Evolutionary conservation across 768 basidiomycete genomes (phyloP), one percentile per base, ranked within the genome.

Genomic region (Hypholoma fasciculare): DNA sequence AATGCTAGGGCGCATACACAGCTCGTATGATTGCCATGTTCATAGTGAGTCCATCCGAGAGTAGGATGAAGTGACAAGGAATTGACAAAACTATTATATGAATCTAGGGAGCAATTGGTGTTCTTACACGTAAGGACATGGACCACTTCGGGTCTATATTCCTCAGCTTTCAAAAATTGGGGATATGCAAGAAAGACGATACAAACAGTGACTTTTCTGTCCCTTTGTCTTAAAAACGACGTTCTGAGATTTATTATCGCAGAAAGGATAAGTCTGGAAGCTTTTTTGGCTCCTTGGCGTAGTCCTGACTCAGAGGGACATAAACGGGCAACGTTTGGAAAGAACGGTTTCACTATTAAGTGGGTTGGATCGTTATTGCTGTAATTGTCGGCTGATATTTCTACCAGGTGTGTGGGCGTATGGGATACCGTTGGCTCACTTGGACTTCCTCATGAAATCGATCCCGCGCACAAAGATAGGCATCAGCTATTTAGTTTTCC

Each of bases 371-470:
- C 54, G 20, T 11, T 23, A 44, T n/a, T 17, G 5, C 26, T 1
- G 11, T 20, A 42, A 16, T 37, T 44, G 36, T 13, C 7, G 26
- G 52, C 44, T 16, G 17, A 23, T 19, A 39, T 26, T 47, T 43
- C 61, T 38, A 43, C 26, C 52, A 87, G 85, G 69, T 87, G 86
- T 61, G 63, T 91, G 51, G 89, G 89, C 2, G 88, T 91, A n/a
- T 91, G 86, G 64, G 89, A 91, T 63, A 91, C 89, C 5, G 89
- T 90, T 19, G 88, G 88, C 13, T 79, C 87, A 11, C 67, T 89
- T 36, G 88, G 88, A 12, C 71, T 91, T 12, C 89, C 89, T 1
- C 85, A 85, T 63, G 89, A 89, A 63, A 64, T 90, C 12, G 76
- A 78, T 2, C 68, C 76, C 43, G 69, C 72, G 17, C 76, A 78